Base-by-base conservation (phyloP, 176 grass and related monocot genomes). In the Tuctoria greenei region DNA sequence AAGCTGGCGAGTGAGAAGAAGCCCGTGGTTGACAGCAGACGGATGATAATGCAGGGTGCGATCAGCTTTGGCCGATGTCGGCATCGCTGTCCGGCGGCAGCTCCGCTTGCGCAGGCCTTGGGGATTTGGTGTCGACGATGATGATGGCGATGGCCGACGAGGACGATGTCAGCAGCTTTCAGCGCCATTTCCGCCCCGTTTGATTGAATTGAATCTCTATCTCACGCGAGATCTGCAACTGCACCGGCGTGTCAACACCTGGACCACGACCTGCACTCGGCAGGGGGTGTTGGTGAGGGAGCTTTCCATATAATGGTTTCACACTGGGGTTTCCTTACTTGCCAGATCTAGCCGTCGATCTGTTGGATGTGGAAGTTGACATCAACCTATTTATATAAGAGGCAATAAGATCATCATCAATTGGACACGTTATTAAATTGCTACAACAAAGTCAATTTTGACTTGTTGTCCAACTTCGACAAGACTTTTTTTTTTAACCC, bases 141-240 rank as follows among this genome's bases (percentile, higher is more conserved):
- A 81, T 45, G 55, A 63, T 57, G 55, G 73, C 51, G 64, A 75
- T 5, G 52, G 54, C 24, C 61, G 67, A 56, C 28, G 60, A 26
- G 25, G 14, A 31, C 31, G 31, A 50, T 13, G 76, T 37, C 55
- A 12, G 55, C 36, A 46, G 84, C 56, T 74, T 66, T 79, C 70
- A 51, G 36, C 26, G 9, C 31, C 55, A 60, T 41, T 31, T 44
- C 36, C 16, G 55, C 64, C 25, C 23, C 1, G 23, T 43, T 1
- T 20, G 42, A 26, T 15, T 34, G 11, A 42, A 46, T 8, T 47
- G 27, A 78, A 78, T 72, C 75, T 72, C 27, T 81, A 73, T 71
- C 73, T 55, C 57, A 39, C n/a, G 66, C 49, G 46, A 76, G 84
- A 86, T 81, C 73, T 72, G 73, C 60, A 75, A n/a, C 64, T 4